Base-by-base conservation (phyloP, 2,329 filamentous ascomycete species). In the Colletotrichum tofieldiae region DNA sequence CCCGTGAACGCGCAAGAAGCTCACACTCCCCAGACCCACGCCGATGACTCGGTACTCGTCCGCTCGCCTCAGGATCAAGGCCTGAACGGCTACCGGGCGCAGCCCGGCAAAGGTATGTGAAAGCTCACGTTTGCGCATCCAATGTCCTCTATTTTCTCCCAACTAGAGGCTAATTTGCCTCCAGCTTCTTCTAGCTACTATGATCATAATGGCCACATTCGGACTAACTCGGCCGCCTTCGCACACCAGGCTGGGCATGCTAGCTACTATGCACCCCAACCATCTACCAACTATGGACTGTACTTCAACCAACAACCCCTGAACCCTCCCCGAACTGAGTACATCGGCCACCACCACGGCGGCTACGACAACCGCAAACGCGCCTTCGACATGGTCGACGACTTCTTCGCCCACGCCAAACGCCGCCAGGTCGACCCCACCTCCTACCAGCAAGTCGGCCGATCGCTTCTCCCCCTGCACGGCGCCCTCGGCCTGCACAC, bases 371-470 rank as follows among this genome's bases (percentile, higher is more conserved):
- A 91, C 76, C 91, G 93, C 79, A 96, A 96, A 85, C 94, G 95
- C 74, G 91, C 91, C n/a, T 94, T 93, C 76, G 95, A 98, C 78
- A 93, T 94, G 71, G 86, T 98, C 72, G 96, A 97, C 79, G 94
- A 98, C 81, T 98, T 98, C 85, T 97, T 98, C 76, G 94, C 93
- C 76, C 94, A 94, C 80, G 92, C 95, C 76, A 98, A 98, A 88
- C 94, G 95, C 78, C 93, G 95, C 79, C 92, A 95, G 77, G 93
- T 98, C 76, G 94, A 98, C 80, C 93, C 95, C 3, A 89, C 89
- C 65, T 96, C 93, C n/a, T 98, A 98, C 82, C 89, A 93, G 69
- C 94, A 97, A 79, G 95, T 99, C 75, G 95, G 95, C 76, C 94
- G 96, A 80, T 93, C 95, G 74, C 89, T 99, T 72, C 90, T 96